Evolutionary conservation across 371 early-diverging fungal genomes (phyloP).

Genomic region (Lichtheimia ornata): DNA sequence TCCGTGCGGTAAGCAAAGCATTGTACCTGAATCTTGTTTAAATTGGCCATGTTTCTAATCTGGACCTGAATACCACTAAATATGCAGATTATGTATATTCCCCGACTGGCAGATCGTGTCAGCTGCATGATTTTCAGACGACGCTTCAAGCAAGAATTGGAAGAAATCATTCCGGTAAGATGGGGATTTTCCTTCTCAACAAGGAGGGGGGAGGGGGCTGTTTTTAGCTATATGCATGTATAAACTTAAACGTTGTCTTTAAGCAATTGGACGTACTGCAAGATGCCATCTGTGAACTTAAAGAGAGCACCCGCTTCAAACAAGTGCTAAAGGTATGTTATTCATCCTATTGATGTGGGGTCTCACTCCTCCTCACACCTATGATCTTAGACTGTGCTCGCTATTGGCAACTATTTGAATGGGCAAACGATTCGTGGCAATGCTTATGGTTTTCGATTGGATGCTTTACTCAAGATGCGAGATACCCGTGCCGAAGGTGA

Average conservation of each 20-base stretch:
- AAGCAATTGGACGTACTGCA: slow-evolving; percentile 29
- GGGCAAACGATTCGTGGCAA: slow-evolving; percentile 78
- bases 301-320: slow-evolving; percentile 45
- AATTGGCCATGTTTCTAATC: no score
- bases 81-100: slow-evolving; percentile 64
- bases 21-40: no score
- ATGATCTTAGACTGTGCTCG: slow-evolving; percentile 59
- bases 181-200: not conserved
- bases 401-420: slow-evolving; percentile 85
- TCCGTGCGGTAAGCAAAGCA: slow-evolving; percentile 42
- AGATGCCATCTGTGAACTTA: slow-evolving; percentile 29
- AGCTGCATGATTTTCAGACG: slow-evolving; percentile 76
- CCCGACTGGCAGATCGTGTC: slow-evolving; percentile 69
- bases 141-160: slow-evolving; percentile 69
- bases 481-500: slow-evolving; percentile 69
- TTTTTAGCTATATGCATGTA: not conserved
- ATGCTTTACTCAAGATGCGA: slow-evolving; percentile 70
- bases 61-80: not conserved
- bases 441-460: slow-evolving; percentile 79
- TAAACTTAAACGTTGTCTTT: slow-evolving; percentile 10
- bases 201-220: not conserved
- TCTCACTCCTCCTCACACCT: not conserved
- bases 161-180: slow-evolving; percentile 64
- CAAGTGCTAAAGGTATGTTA: slow-evolving; percentile 57
- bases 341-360: not conserved